A percentile compares a stretch with the other conserved stretches of the same genome.
Conservation (phyloP, 2,329 filamentous ascomycete genomes). For the Pseudocercospora macadamiae region DNA sequence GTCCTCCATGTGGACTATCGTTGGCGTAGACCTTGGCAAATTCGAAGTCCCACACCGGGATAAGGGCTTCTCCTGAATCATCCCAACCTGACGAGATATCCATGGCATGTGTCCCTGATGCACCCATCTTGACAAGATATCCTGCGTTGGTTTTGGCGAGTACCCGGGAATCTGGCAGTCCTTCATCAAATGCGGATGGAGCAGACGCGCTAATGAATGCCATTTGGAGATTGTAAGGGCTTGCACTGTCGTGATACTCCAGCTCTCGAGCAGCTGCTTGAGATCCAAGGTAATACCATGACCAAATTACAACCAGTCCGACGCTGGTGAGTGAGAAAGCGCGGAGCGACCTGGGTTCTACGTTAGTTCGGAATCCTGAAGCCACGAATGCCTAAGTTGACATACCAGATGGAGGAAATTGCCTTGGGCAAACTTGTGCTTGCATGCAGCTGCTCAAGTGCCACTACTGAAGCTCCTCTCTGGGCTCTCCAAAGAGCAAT, state of each 20-base stretch:
- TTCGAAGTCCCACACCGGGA: slow-evolving; percentile 1
- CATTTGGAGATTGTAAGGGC: neutral
- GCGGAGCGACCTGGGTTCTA: neutral
- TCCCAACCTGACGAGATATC: slow-evolving; percentile 4
- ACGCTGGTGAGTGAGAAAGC: neutral
- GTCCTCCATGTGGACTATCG: slow-evolving; percentile 4
- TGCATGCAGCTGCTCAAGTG: slow-evolving; percentile 1
- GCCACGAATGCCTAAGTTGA: neutral
- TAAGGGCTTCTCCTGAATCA: slow-evolving; percentile 1
- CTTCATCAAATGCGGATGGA: slow-evolving; percentile 1
- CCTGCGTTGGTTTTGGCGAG: neutral
- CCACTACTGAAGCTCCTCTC: neutral
- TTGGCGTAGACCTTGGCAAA: neutral
- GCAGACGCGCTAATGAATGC: neutral
- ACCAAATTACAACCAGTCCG: neutral
- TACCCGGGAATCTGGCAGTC: neutral
- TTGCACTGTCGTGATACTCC: neutral
- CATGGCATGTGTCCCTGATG: slow-evolving; percentile 4
- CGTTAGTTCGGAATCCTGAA: neutral
- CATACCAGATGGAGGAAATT: neutral
- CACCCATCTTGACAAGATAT: slow-evolving; percentile 1
- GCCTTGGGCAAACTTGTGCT: slow-evolving; percentile 3
- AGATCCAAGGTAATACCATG: slow-evolving; percentile 7
- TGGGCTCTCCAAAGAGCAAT: slow-evolving; percentile 7
- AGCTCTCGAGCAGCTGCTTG: slow-evolving; percentile 2